Evolutionary conservation across 2,329 filamentous ascomycete species (phyloP).

Genomic region (Trichoderma harzianum): DNA sequence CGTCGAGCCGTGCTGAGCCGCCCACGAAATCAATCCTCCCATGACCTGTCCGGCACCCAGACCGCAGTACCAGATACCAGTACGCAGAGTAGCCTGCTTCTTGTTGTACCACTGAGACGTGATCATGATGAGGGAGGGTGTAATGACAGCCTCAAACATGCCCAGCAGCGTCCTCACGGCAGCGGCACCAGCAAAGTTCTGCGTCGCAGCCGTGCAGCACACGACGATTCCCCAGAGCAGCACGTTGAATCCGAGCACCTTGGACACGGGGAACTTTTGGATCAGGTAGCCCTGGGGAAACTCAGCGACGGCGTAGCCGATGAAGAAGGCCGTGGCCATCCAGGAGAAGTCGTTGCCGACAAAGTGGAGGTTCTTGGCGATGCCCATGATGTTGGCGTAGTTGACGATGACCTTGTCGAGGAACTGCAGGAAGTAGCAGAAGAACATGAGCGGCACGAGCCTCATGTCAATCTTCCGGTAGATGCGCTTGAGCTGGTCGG

Average conservation of each 20-base stretch:
- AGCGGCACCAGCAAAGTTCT: slow-evolving; percentile 40
- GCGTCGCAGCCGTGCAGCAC: slow-evolving; percentile 41
- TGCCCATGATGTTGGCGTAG: slow-evolving; percentile 32
- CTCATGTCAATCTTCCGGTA: slow-evolving; percentile 27
- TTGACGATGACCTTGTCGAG: slow-evolving; percentile 30
- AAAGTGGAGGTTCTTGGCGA: slow-evolving; percentile 30
- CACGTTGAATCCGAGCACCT: slow-evolving; percentile 34
- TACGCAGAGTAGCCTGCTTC: slow-evolving; percentile 43
- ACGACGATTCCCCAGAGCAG: slow-evolving; percentile 37
- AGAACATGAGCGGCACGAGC: slow-evolving; percentile 28
- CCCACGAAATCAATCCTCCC: slow-evolving; percentile 48
- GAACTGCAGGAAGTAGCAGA: slow-evolving; percentile 29
- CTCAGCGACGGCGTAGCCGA: slow-evolving; percentile 30
- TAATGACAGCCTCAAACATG: slow-evolving; percentile 46
- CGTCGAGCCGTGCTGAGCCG: slow-evolving; percentile 46
- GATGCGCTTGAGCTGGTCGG: slow-evolving; percentile 16
- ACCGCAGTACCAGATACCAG: slow-evolving; percentile 35
- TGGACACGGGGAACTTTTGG: slow-evolving; percentile 34
- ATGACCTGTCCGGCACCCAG: slow-evolving; percentile 34
- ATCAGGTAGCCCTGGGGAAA: slow-evolving; percentile 31
- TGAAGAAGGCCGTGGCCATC: slow-evolving; percentile 32
- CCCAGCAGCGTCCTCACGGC: slow-evolving; percentile 45
- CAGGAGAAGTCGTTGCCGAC: slow-evolving; percentile 32
- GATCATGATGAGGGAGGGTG: slow-evolving; percentile 50
- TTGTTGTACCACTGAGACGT: slow-evolving; percentile 41